Percentiles rank a stretch among this genome's conserved stretches.
phyloP scores from a whole-genome alignment of 192 early-diverging fungal species.

The Kickxella alabastrina region DNA sequence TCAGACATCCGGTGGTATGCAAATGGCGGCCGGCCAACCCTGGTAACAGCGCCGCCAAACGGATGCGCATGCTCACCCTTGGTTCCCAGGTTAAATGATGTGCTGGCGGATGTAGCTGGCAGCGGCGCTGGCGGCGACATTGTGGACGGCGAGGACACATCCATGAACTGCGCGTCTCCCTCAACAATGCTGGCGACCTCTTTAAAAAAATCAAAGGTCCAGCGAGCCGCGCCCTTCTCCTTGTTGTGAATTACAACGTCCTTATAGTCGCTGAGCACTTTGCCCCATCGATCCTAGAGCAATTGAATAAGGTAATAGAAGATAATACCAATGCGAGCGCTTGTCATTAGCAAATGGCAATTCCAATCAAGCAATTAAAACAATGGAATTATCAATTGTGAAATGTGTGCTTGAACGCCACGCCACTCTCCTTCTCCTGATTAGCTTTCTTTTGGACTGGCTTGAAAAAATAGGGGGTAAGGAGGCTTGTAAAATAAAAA shows the following conservation, averaged over 20 bases:
- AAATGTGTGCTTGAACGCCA: too few species aligned
- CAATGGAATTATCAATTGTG: too few species aligned
- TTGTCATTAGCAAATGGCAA: neutral
- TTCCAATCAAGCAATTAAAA: slow-evolving; percentile 1
- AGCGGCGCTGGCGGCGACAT: slow-evolving; percentile 13
- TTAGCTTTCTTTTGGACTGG: neutral
- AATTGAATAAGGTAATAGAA: neutral
- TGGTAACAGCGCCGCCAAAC: neutral
- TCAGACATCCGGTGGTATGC: slow-evolving; percentile 47
- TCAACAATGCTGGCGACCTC: slow-evolving; percentile 46
- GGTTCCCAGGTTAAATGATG: too few species aligned
- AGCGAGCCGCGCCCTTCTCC: slow-evolving; percentile 50
- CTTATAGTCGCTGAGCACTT: slow-evolving; percentile 52
- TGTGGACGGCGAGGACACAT: slow-evolving; percentile 18
- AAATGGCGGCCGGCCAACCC: slow-evolving; percentile 9
- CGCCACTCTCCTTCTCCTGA: too few species aligned
- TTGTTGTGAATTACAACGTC: slow-evolving; percentile 51
- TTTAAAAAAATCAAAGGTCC: slow-evolving; percentile 54
- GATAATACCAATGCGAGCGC: neutral
- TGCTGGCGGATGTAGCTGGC: neutral
- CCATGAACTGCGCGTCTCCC: slow-evolving; percentile 41
- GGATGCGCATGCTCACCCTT: neutral
- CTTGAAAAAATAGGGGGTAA: neutral
- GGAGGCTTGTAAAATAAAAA: neutral
- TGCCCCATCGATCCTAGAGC: slow-evolving; percentile 52